phyloP scores from a whole-genome alignment of 2,329 filamentous ascomycete species.

The Colletotrichum scovillei region DNA sequence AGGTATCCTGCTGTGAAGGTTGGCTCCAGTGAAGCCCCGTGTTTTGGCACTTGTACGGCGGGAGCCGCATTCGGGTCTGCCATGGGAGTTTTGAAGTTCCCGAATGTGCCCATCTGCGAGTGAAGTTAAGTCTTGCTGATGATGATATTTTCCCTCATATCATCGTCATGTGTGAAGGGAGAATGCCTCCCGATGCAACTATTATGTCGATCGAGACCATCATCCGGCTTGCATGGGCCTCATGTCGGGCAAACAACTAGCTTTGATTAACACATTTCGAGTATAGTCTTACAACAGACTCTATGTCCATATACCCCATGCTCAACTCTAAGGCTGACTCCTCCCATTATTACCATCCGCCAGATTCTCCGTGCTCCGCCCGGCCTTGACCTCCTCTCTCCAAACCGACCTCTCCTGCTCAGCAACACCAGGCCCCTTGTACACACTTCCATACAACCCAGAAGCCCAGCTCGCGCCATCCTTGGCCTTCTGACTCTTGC shows the following conservation, averaged over 20 bases:
- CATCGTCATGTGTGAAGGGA: too few species aligned
- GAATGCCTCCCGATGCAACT: too few species aligned
- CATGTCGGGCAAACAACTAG: background rate
- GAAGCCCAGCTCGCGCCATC: constrained; percentile 66
- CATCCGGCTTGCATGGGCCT: background rate
- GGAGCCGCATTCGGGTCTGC: too few species aligned
- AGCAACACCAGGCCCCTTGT: constrained; percentile 67
- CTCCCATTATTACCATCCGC: constrained; percentile 46
- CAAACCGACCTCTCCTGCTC: constrained; percentile 64
- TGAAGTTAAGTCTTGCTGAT: too few species aligned
- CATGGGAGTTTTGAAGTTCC: too few species aligned
- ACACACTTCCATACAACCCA: constrained; percentile 69
- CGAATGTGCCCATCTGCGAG: too few species aligned
- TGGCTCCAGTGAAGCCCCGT: too few species aligned
- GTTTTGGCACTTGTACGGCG: too few species aligned
- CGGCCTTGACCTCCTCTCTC: constrained; percentile 51
- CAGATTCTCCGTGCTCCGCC: constrained; percentile 48
- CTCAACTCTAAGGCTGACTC: constrained; percentile 44
- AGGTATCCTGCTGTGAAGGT: too few species aligned
- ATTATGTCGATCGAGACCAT: background rate
- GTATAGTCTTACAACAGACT: background rate
- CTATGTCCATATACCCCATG: rapidly evolving
- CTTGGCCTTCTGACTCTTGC: constrained; percentile 50
- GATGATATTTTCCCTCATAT: too few species aligned
- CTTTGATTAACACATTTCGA: too few species aligned